Evolutionary conservation across 805 yeast species (phyloP), one percentile per base, ranked within the genome.

Genomic region (Starmerella davenportii): DNA sequence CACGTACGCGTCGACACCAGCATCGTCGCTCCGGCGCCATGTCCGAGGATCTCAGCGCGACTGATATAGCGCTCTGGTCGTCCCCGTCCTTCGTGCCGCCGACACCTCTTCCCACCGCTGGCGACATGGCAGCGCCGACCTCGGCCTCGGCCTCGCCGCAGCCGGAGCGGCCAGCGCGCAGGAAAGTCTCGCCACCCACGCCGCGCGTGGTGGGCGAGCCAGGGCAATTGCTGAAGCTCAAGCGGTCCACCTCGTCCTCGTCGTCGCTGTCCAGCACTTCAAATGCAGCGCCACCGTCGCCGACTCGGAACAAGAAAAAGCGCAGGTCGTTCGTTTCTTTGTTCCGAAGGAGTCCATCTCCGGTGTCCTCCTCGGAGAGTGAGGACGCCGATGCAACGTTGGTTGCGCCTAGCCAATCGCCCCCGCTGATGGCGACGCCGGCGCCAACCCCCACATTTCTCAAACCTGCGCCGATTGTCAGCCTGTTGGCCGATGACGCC

Each of bases 1-100:
- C 47, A 16, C 37, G 42, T 16, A n/a, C n/a, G n/a, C 34, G 41
- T 27, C 37, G 39, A 27, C 53, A 51, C 30, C 45, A 43, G 16
- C 54, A 51, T 38, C 45, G 54, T 16, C 48, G 54, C n/a, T 45
- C 50, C 20, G 54, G 49, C 3, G 54, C 54, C 7, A 46, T 51
- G 39, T 50, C 53, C 13, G 54, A 51, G 27, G 54, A 51, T 38
- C 43, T 51, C 23, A 36, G 42, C 19, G 38, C 46, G 18, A 35
- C 38, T 4, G 48, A 46, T 29, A 27, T 45, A 19, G 35, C 44
- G 4, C n/a, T 16, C 14, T 21, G 13, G 21, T 9, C 7, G 19
- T 19, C 29, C 34, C 25, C 7, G 25, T 11, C 25, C 9, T 23
- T 23, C 25, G 9, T 7, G 11, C 11, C 25, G 25, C 25, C 25